Conservation (phyloP, 805 yeast species). For the Teunomyces pallodes region DNA sequence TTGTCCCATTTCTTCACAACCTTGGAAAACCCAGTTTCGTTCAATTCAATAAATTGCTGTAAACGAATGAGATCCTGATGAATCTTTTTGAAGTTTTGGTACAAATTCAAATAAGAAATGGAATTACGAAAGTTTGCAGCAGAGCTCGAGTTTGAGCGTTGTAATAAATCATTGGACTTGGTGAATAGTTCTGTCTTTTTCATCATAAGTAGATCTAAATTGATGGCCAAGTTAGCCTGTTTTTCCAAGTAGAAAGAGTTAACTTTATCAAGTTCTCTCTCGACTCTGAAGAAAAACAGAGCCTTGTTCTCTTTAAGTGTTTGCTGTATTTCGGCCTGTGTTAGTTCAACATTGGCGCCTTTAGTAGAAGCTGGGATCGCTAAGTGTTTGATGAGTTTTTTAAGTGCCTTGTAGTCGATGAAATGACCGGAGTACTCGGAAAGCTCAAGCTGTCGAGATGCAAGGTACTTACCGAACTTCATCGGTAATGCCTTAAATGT, state of each 20-base stretch:
- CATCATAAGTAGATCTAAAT: conserved; percentile 71
- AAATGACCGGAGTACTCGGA: conserved; percentile 95
- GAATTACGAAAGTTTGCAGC: conserved; percentile 55
- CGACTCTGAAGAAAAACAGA: conserved; percentile 82
- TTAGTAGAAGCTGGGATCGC: conserved; percentile 42
- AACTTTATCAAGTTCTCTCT: conserved; percentile 93
- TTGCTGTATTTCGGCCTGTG: conserved; percentile 35
- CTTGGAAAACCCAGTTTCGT: conserved; percentile 94
- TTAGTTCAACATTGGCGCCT: conserved; percentile 10
- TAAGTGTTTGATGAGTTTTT: conserved; percentile 84
- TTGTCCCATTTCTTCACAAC: conserved; percentile 98
- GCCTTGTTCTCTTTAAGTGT: conserved; percentile 85
- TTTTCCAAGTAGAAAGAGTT: conserved; percentile 88
- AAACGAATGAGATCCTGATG: conserved; percentile 84
- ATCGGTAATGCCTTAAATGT: conserved; percentile 14
- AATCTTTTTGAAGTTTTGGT: conserved; percentile 85
- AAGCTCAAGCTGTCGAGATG: conserved; percentile 87
- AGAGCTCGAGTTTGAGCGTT: conserved; percentile 4
- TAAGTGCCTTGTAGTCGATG: conserved; percentile 90
- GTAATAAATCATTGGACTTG: conserved; percentile 14
- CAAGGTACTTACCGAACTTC: conserved; percentile 96
- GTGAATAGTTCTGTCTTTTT: conserved; percentile 57
- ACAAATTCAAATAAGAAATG: conserved; percentile 74
- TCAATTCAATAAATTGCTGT: conserved; percentile 91
- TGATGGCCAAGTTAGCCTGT: conserved; percentile 80